These are phyloP conservation scores for Coemansia erecta DNA, from an alignment of 192 early-diverging fungal genomes.

Conservation along the genomic window DNA sequence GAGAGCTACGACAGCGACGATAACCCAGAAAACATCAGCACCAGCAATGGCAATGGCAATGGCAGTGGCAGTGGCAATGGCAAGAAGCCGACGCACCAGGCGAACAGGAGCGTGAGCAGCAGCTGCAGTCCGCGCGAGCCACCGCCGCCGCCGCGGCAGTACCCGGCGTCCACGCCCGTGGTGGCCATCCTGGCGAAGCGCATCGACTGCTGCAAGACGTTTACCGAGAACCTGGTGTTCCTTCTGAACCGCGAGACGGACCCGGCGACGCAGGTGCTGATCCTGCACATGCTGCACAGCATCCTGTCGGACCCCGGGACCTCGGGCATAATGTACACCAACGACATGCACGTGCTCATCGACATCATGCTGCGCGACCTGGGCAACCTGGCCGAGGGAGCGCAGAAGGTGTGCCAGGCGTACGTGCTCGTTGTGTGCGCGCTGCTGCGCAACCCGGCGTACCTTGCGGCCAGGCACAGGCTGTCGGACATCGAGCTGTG, in stretches of 20 bases:
- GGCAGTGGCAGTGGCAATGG: no score
- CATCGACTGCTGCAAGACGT: slow-evolving; percentile 64
- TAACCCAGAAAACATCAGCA: no score
- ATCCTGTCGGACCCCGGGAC: slow-evolving; percentile 66
- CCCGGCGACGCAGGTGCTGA: slow-evolving; percentile 40
- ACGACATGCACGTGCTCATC: slow-evolving; percentile 83
- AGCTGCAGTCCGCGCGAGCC: not conserved
- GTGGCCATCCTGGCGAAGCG: slow-evolving; percentile 38
- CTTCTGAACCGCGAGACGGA: slow-evolving; percentile 87
- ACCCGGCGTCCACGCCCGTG: slow-evolving; percentile 16
- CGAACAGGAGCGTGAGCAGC: not conserved
- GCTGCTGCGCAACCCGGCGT: slow-evolving; percentile 64
- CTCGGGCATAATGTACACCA: slow-evolving; percentile 82
- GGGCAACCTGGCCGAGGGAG: slow-evolving; percentile 66
- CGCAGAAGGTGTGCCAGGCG: slow-evolving; percentile 64
- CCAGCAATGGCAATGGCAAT: not conserved
- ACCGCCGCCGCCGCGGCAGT: not conserved
- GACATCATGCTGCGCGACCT: slow-evolving; percentile 86
- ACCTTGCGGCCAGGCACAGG: slow-evolving; percentile 32
- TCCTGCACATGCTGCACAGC: slow-evolving; percentile 69
- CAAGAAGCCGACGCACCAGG: no score
- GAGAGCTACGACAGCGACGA: no score
- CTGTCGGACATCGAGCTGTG: slow-evolving; percentile 52
- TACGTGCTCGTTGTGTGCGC: slow-evolving; percentile 67
- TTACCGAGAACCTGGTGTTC: slow-evolving; percentile 87